Evolutionary conservation across 2,329 filamentous ascomycete genomes (phyloP).

Genomic region (Hymenoscyphus occultus): DNA sequence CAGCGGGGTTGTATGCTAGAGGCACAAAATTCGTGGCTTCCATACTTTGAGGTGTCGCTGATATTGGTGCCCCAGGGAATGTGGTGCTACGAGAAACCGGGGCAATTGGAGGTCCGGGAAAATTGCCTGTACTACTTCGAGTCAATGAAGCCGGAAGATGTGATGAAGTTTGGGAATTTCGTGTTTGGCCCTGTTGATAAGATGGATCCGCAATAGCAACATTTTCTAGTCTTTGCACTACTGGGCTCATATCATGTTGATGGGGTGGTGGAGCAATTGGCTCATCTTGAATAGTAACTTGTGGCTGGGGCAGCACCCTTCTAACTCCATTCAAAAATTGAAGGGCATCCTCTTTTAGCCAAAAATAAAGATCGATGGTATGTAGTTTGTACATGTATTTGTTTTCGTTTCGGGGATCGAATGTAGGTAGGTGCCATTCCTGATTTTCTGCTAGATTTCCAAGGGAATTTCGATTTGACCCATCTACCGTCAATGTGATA

Average conservation of each 20-base stretch:
- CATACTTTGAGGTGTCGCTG: constrained; percentile 37
- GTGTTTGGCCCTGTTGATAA: constrained; percentile 38
- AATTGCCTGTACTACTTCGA: constrained; percentile 10
- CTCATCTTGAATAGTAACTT: constrained; percentile 63
- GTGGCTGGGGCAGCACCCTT: constrained; percentile 58
- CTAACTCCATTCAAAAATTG: constrained; percentile 68
- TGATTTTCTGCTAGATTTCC: constrained; percentile 41
- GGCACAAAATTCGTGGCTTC: constrained; percentile 53
- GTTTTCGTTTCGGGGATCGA: constrained; percentile 68
- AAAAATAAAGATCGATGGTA: constrained; percentile 75
- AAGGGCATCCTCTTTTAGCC: constrained; percentile 69
- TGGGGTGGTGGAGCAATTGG: constrained; percentile 50
- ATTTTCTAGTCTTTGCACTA: constrained; percentile 72
- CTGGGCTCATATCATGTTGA: constrained; percentile 56
- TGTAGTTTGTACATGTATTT: constrained; percentile 79
- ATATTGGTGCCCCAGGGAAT: constrained; percentile 34
- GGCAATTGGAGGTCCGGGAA: constrained; percentile 9
- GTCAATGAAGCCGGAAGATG: constrained; percentile 11
- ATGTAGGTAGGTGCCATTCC: constrained; percentile 74
- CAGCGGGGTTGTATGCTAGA: constrained; percentile 76
- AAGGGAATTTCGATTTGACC: constrained; percentile 26
- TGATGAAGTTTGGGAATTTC: constrained; percentile 29
- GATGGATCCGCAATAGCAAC: constrained; percentile 63
- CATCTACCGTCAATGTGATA: constrained; percentile 64
- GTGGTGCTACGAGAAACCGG: constrained; percentile 7